Base-by-base conservation (phyloP, 805 yeast genomes). In the Kuraishia borneana region DNA sequence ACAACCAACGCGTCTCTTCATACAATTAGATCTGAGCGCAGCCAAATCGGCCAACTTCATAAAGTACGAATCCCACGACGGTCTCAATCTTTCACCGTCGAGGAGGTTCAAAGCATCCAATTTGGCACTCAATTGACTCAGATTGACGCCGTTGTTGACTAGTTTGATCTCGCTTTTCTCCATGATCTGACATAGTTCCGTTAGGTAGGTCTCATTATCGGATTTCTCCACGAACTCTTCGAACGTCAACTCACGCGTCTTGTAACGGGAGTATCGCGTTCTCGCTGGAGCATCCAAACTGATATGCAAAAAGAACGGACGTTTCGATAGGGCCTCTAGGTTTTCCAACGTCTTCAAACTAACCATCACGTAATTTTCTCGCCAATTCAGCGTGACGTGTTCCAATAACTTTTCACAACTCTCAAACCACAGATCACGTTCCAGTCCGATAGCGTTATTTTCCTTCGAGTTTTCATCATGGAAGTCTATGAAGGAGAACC, bases 1-100 rank as follows among this genome's bases (percentile, higher is more conserved):
- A 56, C 97, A 89, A 0, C 99, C 99, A 3, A 92, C 99, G 35
- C 95, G 68, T 39, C 99, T 63, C 55, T 92, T 92, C 97, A 92
- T 92, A 61, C 99, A 92, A 45, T 92, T 92, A 19, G 94, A 79
- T 43, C 99, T 64, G 31, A 78, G 62, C 0, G 98, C 95, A 0
- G 98, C 98, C 47, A 92, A 65, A 43, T 84, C 87, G 0, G 98
- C 96, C 39, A 92, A 58, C 29, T 76, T 65, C 98, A 92, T 92
- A 56, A 92, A 92, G 53, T 92, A 92, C 2, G 89, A 71, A 53
- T 92, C 98, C 99, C 99, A 92, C 3, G 78, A 72, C 1, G 99
- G 99, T 36, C 99, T 61, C 22, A 84, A 61, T 23, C 95, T 60
- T 16, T 73, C 61, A 53, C 5, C 14, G 33, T 21, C 33, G 9